Evolutionary conservation across 2,329 filamentous ascomycete genomes (phyloP).

Genomic region (Claviceps cyperi): DNA sequence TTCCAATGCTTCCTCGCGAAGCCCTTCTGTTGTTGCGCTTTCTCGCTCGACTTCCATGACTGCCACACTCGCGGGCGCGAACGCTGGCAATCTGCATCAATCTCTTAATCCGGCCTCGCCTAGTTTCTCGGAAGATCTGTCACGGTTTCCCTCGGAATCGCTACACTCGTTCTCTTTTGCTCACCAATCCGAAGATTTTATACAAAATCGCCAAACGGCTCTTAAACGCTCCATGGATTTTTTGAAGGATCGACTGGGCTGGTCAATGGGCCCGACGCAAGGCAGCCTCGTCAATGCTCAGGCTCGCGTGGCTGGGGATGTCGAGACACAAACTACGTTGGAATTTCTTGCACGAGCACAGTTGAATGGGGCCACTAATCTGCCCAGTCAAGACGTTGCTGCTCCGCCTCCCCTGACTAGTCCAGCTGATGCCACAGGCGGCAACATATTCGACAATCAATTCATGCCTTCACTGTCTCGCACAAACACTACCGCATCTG

Average conservation of each 20-base stretch:
- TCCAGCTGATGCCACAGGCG: conserved; percentile 55
- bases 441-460: conserved; percentile 74
- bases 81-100: conserved; percentile 37
- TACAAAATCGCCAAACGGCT: conserved; percentile 85
- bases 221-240: conserved; percentile 91
- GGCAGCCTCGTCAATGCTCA: conserved; percentile 71
- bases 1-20: conserved; percentile 49
- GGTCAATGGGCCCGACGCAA: conserved; percentile 51
- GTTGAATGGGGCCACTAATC: conserved; percentile 54
- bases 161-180: conserved; percentile 97
- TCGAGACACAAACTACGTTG: conserved; percentile 81
- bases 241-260: conserved; percentile 82
- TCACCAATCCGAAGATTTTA: conserved; percentile 80
- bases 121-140: conserved; percentile 73
- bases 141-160: conserved; percentile 86
- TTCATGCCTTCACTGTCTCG: conserved; percentile 47
- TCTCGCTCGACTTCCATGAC: conserved; percentile 59
- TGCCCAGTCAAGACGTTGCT: conserved; percentile 32
- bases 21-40: conserved; percentile 38
- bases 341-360: conserved; percentile 74
- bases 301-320: conserved; percentile 66
- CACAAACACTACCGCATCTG: conserved; percentile 29
- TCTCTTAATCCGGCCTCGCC: conserved; percentile 56
- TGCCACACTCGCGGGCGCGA: conserved; percentile 38
- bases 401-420: conserved; percentile 56